Evolutionary conservation across 2,329 filamentous ascomycete genomes (phyloP), one percentile per base, ranked within the genome.

Genomic region (Neonectria punicea): DNA sequence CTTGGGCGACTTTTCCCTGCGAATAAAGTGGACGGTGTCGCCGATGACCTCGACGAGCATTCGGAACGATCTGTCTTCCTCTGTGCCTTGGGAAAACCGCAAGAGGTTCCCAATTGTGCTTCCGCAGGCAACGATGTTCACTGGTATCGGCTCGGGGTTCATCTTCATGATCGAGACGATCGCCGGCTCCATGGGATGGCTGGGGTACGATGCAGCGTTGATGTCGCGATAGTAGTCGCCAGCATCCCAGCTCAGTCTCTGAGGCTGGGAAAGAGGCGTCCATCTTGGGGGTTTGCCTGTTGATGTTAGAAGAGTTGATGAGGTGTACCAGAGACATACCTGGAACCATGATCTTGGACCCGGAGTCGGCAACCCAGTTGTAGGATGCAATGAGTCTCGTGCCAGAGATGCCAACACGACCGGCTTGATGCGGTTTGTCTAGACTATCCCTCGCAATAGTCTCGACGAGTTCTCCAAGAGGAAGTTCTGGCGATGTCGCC

Each of bases 81-180:
- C 78, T 2, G 80, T 65, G 0, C 79, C 79, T 2, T 81, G 77
- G 5, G 82, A 78, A 67, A 90, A 91, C 1, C 87, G 82, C 1
- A 91, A 77, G 0, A 92, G 82, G 70, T 87, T 90, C 0, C 88
- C 86, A 0, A 92, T 64, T 0, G 88, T 90, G 68, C 84, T 90
- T 0, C 83, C 82, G 63, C 90, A 92, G 0, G 81, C 87, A 13
- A 92, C 34, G 89, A 93, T 70, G 69, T 92, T 86, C 36, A 90
- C 59, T 1, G 68, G 66, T 4, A 66, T 16, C 5, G 72, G 60
- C 0, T 36, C 3, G 2, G 69, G 67, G 8, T 70, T 63, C 67
- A 74, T 73, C 47, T 61, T 67, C 71, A 79, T 72, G 2, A 85
- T 66, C 1, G 83, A 79, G 28, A 79, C 70, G 7, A 87, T 78